Base-by-base conservation (phyloP, 768 basidiomycete genomes). In the Macrolepiota dolichaula region DNA sequence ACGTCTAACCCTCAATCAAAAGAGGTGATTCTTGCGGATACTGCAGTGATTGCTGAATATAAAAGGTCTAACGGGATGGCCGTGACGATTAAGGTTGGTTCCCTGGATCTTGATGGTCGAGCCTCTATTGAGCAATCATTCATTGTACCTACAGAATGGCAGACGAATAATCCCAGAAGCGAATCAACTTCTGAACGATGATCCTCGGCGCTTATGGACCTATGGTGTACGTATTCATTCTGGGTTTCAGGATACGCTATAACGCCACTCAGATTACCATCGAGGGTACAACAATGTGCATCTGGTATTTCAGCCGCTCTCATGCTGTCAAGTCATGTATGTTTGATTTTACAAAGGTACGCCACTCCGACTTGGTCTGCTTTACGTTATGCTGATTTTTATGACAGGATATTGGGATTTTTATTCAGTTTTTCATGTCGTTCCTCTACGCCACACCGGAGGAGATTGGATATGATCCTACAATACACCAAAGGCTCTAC, bases 41-140 rank as follows among this genome's bases (percentile, higher is more conserved):
- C 60, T 22, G 61, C 61, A 17, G 62, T 69, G n/a, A 35, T 62
- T n/a, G 53, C 59, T 40, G 66, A 61, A 53, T 64, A 62, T 53
- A 67, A 66, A 40, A 58, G 58, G 11, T 37, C 12, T 5, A 24
- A 11, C 19, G 12, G 25, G 19, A 38, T 5, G 7, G 29, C 29
- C 37, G 9, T 13, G 38, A n/a, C n/a, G n/a, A n/a, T n/a, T 37
- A 11, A 7, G 10, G 52, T 54, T 15, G 38, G 36, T 17, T 54
- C 52, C 3, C 17, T 52, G 17, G 10, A 22, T 32, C 0, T 3
- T 44, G 10, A 19, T 24, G 9, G 47, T 22, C 13, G 12, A 5
- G 0, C 25, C 12, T 24, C 4, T 25, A 19, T 11, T 24, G 47
- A 49, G 12, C 1, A 2, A 3, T 4, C 4, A 24, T 49, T 49